Evolutionary conservation across 1,284 basidiomycete species (phyloP).

Genomic region (Pseudozyma thailandica): DNA sequence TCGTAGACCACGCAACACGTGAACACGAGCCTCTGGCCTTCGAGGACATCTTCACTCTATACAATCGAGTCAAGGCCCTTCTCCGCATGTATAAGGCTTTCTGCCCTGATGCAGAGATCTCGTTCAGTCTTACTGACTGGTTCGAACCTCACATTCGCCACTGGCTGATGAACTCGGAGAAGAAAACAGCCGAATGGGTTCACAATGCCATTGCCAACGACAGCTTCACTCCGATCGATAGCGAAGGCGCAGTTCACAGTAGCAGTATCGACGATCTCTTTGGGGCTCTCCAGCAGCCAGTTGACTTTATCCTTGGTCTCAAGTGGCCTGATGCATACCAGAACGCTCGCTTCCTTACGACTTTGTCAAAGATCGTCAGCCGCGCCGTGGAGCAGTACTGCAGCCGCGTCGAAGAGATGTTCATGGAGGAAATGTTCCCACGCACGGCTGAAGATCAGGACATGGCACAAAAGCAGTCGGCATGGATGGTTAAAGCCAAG

Average conservation of each 20-base stretch:
- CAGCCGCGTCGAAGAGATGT: slow-evolving; percentile 83
- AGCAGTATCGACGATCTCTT: slow-evolving; percentile 97
- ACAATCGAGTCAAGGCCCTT: slow-evolving; percentile 78
- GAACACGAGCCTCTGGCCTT: slow-evolving; percentile 54
- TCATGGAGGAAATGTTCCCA: slow-evolving; percentile 93
- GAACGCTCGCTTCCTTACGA: slow-evolving; percentile 88
- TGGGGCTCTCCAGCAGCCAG: slow-evolving; percentile 89
- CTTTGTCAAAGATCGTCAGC: slow-evolving; percentile 79
- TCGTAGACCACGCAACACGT: slow-evolving; percentile 55
- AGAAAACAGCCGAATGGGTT: slow-evolving; percentile 93
- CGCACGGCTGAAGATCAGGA: slow-evolving; percentile 71
- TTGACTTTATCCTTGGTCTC: slow-evolving; percentile 85
- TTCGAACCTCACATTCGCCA: slow-evolving; percentile 89
- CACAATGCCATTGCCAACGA: slow-evolving; percentile 61
- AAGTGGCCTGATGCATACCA: slow-evolving; percentile 92
- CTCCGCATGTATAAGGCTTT: slow-evolving; percentile 83
- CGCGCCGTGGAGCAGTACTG: slow-evolving; percentile 94
- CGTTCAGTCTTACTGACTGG: slow-evolving; percentile 70
- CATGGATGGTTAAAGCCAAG: slow-evolving; percentile 93
- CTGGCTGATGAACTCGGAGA: slow-evolving; percentile 90
- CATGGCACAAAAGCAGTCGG: slow-evolving; percentile 74
- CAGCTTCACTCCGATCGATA: slow-evolving; percentile 72
- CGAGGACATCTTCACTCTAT: slow-evolving; percentile 83
- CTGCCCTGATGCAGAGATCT: slow-evolving; percentile 72
- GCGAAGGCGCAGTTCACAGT: slow-evolving; percentile 83